phyloP scores from a whole-genome alignment of 106 monocot species.

The Platanthera guangdongensis region DNA sequence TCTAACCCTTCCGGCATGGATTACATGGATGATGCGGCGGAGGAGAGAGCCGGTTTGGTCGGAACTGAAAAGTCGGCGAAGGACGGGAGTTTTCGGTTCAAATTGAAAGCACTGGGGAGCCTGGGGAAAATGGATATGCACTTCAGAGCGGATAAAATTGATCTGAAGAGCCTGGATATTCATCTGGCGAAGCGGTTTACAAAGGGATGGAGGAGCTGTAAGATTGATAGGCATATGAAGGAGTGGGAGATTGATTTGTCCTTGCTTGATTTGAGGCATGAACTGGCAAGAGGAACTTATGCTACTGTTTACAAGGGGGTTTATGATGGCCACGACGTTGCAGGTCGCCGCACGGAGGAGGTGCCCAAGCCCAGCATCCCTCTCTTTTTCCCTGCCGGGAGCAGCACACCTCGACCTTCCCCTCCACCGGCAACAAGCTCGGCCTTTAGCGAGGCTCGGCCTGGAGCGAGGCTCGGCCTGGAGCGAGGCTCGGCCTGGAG shows the following conservation, averaged over 20 bases:
- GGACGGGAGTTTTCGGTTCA: slow-evolving; percentile 20
- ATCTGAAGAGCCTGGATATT: slow-evolving; percentile 71
- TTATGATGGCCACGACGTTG: slow-evolving; percentile 57
- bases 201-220: slow-evolving; percentile 50
- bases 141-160: slow-evolving; percentile 73
- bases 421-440: too few species aligned
- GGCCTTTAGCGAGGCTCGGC: too few species aligned
- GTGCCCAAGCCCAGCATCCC: too few species aligned
- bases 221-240: slow-evolving; percentile 25
- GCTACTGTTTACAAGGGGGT: slow-evolving; percentile 65
- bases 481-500: too few species aligned
- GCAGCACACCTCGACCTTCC: too few species aligned
- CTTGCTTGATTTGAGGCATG: slow-evolving; percentile 42
- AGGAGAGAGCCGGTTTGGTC: not conserved
- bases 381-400: too few species aligned
- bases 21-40: not conserved
- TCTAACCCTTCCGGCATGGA: not conserved
- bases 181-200: slow-evolving; percentile 58
- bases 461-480: too few species aligned
- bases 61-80: slow-evolving; percentile 1
- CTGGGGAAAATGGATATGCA: slow-evolving; percentile 49
- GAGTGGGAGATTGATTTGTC: slow-evolving; percentile 71
- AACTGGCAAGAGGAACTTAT: slow-evolving; percentile 59
- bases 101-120: slow-evolving; percentile 43
- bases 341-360: too few species aligned